Evolutionary conservation across 1,139 yeast genomes (phyloP).

Genomic region (Taphrina populina): DNA sequence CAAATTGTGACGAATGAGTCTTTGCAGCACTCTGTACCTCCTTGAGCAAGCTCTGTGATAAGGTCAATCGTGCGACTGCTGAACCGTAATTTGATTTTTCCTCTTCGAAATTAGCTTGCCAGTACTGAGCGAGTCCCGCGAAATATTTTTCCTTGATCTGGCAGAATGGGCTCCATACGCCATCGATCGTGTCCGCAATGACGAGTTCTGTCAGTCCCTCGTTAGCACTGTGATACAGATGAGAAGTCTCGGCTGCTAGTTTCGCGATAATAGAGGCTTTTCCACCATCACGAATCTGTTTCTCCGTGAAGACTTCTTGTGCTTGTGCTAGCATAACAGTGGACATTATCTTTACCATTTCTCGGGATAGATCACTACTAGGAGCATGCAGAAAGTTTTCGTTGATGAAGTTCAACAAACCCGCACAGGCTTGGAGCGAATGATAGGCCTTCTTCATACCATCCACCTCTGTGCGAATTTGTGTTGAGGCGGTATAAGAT

Average conservation of each 20-base stretch:
- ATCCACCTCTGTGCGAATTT: conserved; percentile 44
- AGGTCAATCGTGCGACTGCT: conserved; percentile 66
- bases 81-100: conserved; percentile 63
- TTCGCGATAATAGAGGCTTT: conserved; percentile 67
- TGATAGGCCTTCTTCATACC: conserved; percentile 63
- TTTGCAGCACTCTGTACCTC: conserved; percentile 38
- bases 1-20: conserved; percentile 10
- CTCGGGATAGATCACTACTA: conserved; percentile 69
- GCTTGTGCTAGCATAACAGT: conserved; percentile 79
- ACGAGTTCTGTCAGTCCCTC: conserved; percentile 51
- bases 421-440: conserved; percentile 73
- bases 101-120: conserved; percentile 56
- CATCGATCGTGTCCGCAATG: conserved; percentile 48
- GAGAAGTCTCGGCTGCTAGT: conserved; percentile 63
- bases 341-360: conserved; percentile 64
- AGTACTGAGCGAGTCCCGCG: conserved; percentile 50
- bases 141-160: conserved; percentile 29
- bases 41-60: conserved; percentile 48
- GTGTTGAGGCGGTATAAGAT: conserved; percentile 50
- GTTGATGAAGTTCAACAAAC: conserved; percentile 67
- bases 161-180: conserved; percentile 54
- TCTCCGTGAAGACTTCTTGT: conserved; percentile 76
- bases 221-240: conserved; percentile 57
- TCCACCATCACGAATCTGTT: conserved; percentile 53
- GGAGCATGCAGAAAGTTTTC: conserved; percentile 92